phyloP scores from a whole-genome alignment of 805 yeast species.

The Hanseniaspora pseudoguilliermondii region DNA sequence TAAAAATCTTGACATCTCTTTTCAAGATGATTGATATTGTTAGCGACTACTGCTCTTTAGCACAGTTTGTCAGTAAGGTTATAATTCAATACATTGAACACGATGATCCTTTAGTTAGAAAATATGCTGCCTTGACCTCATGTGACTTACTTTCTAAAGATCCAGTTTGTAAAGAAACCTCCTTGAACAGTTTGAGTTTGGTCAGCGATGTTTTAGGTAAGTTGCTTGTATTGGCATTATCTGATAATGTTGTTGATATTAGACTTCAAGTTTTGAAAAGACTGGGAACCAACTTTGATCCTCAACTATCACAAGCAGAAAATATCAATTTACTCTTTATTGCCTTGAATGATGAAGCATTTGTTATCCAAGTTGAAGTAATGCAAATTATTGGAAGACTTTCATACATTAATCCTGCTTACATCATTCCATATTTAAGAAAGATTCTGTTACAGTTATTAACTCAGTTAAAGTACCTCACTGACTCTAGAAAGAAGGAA shows the following conservation, averaged over 20 bases:
- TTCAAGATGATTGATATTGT: slow-evolving; percentile 64
- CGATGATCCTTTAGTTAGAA: slow-evolving; percentile 63
- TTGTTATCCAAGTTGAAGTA: slow-evolving; percentile 67
- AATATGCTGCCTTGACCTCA: slow-evolving; percentile 74
- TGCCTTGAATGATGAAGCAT: slow-evolving; percentile 83
- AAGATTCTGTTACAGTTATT: slow-evolving; percentile 74
- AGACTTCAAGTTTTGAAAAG: slow-evolving; percentile 65
- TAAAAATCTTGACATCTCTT: slow-evolving; percentile 56
- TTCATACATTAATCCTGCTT: slow-evolving; percentile 82
- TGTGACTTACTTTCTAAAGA: slow-evolving; percentile 64
- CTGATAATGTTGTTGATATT: slow-evolving; percentile 80
- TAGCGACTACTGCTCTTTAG: slow-evolving; percentile 61
- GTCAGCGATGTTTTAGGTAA: slow-evolving; percentile 77
- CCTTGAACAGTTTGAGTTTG: slow-evolving; percentile 66
- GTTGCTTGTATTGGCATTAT: slow-evolving; percentile 66
- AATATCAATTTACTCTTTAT: slow-evolving; percentile 74
- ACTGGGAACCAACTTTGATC: slow-evolving; percentile 66
- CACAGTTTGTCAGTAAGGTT: slow-evolving; percentile 78
- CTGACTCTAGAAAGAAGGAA: slow-evolving; percentile 63
- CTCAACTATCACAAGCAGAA: slow-evolving; percentile 88
- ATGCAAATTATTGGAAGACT: slow-evolving; percentile 71
- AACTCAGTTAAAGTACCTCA: slow-evolving; percentile 74
- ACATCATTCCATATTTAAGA: slow-evolving; percentile 82
- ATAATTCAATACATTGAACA: slow-evolving; percentile 76
- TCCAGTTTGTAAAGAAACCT: slow-evolving; percentile 71